Percentiles rank a stretch among this genome's conserved stretches.
These are phyloP conservation scores for Entomortierella chlamydospora DNA, from an alignment of 192 early-diverging fungal genomes.

Conservation along the genomic window DNA sequence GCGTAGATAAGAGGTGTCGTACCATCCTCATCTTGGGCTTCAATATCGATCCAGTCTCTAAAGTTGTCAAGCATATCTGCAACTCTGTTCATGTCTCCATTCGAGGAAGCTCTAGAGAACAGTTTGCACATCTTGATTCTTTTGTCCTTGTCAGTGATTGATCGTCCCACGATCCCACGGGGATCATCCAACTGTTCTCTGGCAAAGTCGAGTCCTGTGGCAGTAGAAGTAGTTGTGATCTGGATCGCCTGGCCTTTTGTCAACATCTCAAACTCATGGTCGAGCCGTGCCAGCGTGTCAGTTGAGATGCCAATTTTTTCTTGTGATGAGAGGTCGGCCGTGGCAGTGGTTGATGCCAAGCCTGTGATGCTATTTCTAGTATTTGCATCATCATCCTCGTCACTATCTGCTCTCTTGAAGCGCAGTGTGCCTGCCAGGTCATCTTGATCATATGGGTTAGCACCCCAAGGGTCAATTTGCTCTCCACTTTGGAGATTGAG, in stretches of 20 bases:
- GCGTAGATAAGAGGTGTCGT: slow-evolving; percentile 90
- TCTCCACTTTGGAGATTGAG: slow-evolving; percentile 19
- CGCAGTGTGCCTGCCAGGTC: slow-evolving; percentile 34
- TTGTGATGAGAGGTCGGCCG: slow-evolving; percentile 3
- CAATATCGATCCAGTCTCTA: slow-evolving; percentile 75
- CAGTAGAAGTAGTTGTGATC: slow-evolving; percentile 26
- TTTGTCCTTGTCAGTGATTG: slow-evolving; percentile 66
- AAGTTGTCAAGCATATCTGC: slow-evolving; percentile 68
- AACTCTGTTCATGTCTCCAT: slow-evolving; percentile 77
- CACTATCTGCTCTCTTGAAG: slow-evolving; percentile 23
- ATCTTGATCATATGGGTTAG: slow-evolving; percentile 51
- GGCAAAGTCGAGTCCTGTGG: slow-evolving; percentile 31
- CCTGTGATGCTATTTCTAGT: slow-evolving; percentile 30
- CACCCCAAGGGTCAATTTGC: slow-evolving; percentile 48
- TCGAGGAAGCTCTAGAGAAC: slow-evolving; percentile 77
- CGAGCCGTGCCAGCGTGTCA: slow-evolving; percentile 38
- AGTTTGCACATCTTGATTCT: slow-evolving; percentile 68
- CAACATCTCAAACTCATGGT: slow-evolving; percentile 46
- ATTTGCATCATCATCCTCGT: slow-evolving; percentile 18
- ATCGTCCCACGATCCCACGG: slow-evolving; percentile 46
- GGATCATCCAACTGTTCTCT: slow-evolving; percentile 52
- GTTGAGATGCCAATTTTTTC: slow-evolving; percentile 11
- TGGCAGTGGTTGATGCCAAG: slow-evolving; percentile 25
- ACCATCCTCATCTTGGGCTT: slow-evolving; percentile 88
- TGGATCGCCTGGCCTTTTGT: slow-evolving; percentile 49